Evolutionary conservation across 2,329 filamentous ascomycete species (phyloP).

Genomic region (Thelonectria olida): DNA sequence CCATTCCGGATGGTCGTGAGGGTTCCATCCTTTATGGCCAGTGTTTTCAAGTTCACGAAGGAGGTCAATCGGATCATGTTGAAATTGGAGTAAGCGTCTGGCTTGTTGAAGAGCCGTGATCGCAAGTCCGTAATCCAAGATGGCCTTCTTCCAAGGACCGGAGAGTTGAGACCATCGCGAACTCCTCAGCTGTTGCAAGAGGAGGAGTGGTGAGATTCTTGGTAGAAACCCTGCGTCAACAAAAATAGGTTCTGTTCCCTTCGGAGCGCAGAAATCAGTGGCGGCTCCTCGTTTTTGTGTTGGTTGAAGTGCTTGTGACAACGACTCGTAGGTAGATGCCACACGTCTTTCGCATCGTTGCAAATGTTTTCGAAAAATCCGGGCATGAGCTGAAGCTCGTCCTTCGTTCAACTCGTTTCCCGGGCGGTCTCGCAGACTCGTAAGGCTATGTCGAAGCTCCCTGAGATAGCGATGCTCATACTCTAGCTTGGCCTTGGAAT

Average conservation of each 20-base stretch:
- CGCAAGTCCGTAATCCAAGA: conserved; percentile 52
- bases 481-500: conserved; percentile 8
- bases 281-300: neutral
- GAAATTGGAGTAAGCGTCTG: conserved; percentile 46
- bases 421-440: neutral
- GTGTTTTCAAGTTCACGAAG: conserved; percentile 55
- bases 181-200: conserved; percentile 46
- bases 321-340: neutral
- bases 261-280: neutral
- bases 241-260: neutral
- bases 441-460: conserved; percentile 21
- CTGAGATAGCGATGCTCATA: conserved; percentile 25
- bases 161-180: conserved; percentile 40
- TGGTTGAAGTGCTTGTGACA: neutral
- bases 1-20: conserved; percentile 62
- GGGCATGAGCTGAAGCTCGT: neutral
- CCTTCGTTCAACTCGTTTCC: neutral
- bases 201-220: conserved; percentile 44
- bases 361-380: conserved; percentile 9
- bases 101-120: conserved; percentile 54
- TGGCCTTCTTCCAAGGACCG: conserved; percentile 44
- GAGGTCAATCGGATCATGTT: conserved; percentile 44
- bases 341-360: neutral
- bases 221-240: conserved; percentile 26
- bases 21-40: conserved; percentile 67